These are phyloP conservation scores for Penicillium sp. DNA, from an alignment of 2,329 filamentous ascomycete genomes.

Conservation along the genomic window DNA sequence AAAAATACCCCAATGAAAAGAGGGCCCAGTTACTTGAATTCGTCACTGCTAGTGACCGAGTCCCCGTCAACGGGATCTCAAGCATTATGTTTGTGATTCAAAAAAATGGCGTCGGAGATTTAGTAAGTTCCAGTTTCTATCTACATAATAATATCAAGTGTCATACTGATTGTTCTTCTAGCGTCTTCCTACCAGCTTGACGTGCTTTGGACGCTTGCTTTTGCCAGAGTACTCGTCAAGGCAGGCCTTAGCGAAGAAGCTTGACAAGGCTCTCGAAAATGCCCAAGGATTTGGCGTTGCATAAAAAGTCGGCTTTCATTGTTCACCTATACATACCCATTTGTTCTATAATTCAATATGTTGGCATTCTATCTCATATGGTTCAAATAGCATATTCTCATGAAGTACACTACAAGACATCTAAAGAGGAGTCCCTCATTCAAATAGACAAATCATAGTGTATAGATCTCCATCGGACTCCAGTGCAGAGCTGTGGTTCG, in stretches of 20 bases:
- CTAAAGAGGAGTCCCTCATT: background rate
- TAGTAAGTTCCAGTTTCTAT: constrained; percentile 32
- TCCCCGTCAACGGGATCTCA: constrained; percentile 81
- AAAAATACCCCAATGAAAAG: constrained; percentile 62
- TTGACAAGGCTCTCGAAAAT: constrained; percentile 85
- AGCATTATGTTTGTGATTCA: constrained; percentile 83
- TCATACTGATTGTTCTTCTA: constrained; percentile 17
- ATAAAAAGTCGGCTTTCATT: constrained; percentile 35
- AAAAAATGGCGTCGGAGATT: constrained; percentile 65
- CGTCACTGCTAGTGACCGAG: constrained; percentile 86
- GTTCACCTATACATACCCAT: constrained; percentile 18
- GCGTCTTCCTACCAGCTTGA: constrained; percentile 78
- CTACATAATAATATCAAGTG: background rate
- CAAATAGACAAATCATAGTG: constrained; percentile 11
- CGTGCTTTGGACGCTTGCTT: constrained; percentile 86
- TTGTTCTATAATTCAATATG: constrained; percentile 9
- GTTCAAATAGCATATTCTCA: constrained; percentile 1
- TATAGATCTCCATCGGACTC: constrained; percentile 8
- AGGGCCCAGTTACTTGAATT: constrained; percentile 81
- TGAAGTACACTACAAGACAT: background rate
- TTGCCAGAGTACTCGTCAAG: constrained; percentile 76
- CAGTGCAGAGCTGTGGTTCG: constrained; percentile 16
- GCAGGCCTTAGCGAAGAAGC: constrained; percentile 68
- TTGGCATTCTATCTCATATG: background rate
- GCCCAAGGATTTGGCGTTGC: constrained; percentile 85